A percentile compares a stretch with the other conserved stretches of the same genome.
Evolutionary conservation across 2,329 filamentous ascomycete genomes (phyloP).

Genomic region (Beauveria varroae): DNA sequence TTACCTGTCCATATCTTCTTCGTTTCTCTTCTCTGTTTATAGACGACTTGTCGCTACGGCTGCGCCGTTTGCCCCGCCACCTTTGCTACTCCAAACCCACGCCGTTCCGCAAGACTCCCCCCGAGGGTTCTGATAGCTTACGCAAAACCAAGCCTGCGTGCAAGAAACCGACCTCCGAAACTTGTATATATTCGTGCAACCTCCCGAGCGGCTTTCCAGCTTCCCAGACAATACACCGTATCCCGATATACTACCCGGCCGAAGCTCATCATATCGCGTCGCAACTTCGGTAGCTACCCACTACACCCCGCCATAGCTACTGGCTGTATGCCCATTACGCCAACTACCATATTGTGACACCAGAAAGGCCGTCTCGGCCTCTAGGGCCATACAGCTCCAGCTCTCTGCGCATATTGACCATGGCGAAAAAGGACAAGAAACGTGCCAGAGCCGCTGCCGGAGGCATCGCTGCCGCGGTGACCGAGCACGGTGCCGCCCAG

Average conservation of each 20-base stretch:
- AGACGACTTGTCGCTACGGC: not conserved
- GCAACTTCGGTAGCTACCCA: not conserved
- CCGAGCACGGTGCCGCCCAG: conserved; percentile 43
- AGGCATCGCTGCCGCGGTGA: conserved; percentile 46
- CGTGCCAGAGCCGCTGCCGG: conserved; percentile 45
- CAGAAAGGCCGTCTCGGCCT: not conserved
- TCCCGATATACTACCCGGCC: not conserved
- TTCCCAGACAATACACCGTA: not conserved
- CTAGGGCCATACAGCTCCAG: conserved; percentile 11
- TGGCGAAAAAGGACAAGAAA: conserved; percentile 44
- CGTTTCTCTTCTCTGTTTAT: not conserved
- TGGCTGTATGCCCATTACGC: conserved; percentile 31
- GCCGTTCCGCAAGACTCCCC: not conserved
- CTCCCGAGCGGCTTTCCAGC: not conserved
- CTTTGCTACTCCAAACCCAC: not conserved
- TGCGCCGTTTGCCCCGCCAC: conserved; percentile 7
- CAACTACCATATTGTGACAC: conserved; percentile 5
- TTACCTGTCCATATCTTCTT: not conserved
- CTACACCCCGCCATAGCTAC: conserved; percentile 12
- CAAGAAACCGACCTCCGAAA: not conserved
- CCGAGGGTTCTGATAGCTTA: not conserved
- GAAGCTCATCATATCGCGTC: not conserved
- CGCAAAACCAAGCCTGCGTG: not conserved
- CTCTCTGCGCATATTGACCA: conserved; percentile 1
- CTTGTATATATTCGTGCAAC: not conserved